Evolutionary conservation across 2,329 filamentous ascomycete species (phyloP).

Genomic region (Alternaria sp.): DNA sequence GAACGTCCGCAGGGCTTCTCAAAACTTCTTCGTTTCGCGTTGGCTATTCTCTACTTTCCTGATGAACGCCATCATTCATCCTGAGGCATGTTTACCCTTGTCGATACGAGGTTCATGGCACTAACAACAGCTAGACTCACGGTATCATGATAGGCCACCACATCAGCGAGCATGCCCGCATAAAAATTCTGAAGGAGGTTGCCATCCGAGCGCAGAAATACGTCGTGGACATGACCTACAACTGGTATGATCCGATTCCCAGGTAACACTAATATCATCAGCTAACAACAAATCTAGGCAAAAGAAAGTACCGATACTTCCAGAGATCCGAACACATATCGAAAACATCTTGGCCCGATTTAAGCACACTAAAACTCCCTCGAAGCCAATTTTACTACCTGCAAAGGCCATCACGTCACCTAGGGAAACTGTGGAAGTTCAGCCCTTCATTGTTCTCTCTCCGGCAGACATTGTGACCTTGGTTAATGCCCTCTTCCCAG

Average conservation of each 20-base stretch:
- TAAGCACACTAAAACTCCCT: conserved; percentile 53
- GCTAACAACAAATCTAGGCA: conserved; percentile 52
- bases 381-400: conserved; percentile 69
- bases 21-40: conserved; percentile 84
- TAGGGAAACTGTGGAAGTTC: conserved; percentile 78
- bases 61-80: conserved; percentile 82
- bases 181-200: conserved; percentile 76
- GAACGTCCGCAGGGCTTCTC: conserved; percentile 72
- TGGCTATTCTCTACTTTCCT: conserved; percentile 94
- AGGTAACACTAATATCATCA: conserved; percentile 17
- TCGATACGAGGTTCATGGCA: conserved; percentile 15
- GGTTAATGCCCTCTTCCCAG: conserved; percentile 84
- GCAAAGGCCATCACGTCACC: conserved; percentile 76
- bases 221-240: conserved; percentile 76
- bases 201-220: conserved; percentile 80
- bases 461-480: conserved; percentile 81
- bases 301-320: conserved; percentile 69
- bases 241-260: conserved; percentile 64
- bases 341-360: conserved; percentile 75
- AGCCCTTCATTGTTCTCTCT: conserved; percentile 81
- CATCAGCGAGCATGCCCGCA: conserved; percentile 87
- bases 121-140: conserved; percentile 59
- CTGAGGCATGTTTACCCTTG: conserved; percentile 68
- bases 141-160: conserved; percentile 84
- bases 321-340: conserved; percentile 71